phyloP scores from a whole-genome alignment of 164 flowering plant genomes.

The Euptelea pleiosperma region DNA sequence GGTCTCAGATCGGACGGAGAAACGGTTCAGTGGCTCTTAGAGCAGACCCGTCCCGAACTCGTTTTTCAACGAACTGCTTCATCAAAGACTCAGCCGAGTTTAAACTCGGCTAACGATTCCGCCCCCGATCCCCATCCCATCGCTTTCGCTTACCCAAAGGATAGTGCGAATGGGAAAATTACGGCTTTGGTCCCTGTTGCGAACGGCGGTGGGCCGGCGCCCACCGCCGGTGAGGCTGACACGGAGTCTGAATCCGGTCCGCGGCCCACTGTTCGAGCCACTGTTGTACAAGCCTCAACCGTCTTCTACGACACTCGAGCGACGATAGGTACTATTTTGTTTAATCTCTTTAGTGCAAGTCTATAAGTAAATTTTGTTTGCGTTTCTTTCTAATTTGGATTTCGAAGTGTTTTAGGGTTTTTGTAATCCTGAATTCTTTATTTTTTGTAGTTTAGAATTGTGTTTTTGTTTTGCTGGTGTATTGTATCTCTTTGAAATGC shows the following conservation, averaged over 20 bases:
- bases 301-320: slow-evolving; percentile 87
- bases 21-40: slow-evolving; percentile 17
- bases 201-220: slow-evolving; percentile 25
- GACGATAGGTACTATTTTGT: slow-evolving; percentile 51
- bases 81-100: background rate
- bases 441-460: background rate
- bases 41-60: slow-evolving; percentile 15
- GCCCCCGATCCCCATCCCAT: slow-evolving; percentile 8
- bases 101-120: background rate
- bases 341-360: no score
- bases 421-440: background rate
- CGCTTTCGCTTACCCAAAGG: slow-evolving; percentile 7
- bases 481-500: no score
- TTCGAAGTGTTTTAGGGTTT: background rate
- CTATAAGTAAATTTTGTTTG: no score
- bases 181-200: slow-evolving; percentile 34
- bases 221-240: slow-evolving; percentile 49
- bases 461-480: no score
- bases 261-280: slow-evolving; percentile 48
- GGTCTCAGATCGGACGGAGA: slow-evolving; percentile 17
- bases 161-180: background rate
- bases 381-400: background rate
- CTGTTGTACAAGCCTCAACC: slow-evolving; percentile 87
- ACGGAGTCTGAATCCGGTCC: slow-evolving; percentile 48
- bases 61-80: background rate